phyloP scores from a whole-genome alignment of 352 stramenopile species.

The Plasmopara muralis region DNA sequence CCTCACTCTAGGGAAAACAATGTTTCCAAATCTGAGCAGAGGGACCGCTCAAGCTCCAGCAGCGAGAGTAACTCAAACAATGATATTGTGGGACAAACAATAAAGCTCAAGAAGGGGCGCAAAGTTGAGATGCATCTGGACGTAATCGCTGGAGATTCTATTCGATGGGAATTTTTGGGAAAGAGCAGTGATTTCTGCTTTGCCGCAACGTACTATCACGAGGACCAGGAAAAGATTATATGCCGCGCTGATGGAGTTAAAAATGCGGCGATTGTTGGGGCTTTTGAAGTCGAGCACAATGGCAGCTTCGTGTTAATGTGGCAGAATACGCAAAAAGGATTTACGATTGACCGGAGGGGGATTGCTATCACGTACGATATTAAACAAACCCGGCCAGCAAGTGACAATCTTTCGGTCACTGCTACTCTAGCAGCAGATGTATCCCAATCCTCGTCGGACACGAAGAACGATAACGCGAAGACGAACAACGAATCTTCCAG shows the following conservation, averaged over 20 bases:
- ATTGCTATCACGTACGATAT: slow-evolving; percentile 64
- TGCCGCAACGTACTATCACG: slow-evolving; percentile 48
- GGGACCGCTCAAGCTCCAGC: slow-evolving; percentile 7
- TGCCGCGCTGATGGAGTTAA: slow-evolving; percentile 60
- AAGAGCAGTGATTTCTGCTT: slow-evolving; percentile 63
- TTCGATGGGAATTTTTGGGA: slow-evolving; percentile 55
- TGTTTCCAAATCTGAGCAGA: neutral
- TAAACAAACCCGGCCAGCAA: slow-evolving; percentile 32
- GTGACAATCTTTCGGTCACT: slow-evolving; percentile 1
- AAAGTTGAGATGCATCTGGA: slow-evolving; percentile 81
- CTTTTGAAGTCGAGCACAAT: slow-evolving; percentile 42
- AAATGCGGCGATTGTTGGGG: slow-evolving; percentile 46
- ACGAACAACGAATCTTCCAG: no score
- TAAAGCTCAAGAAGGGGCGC: slow-evolving; percentile 49
- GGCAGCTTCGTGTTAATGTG: slow-evolving; percentile 73
- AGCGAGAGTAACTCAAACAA: slow-evolving; percentile 4
- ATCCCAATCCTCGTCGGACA: no score
- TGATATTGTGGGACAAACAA: slow-evolving; percentile 17
- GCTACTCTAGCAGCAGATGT: no score
- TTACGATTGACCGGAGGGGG: slow-evolving; percentile 47
- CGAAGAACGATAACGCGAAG: no score
- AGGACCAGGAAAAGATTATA: slow-evolving; percentile 41
- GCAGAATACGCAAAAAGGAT: slow-evolving; percentile 63
- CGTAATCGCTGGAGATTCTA: slow-evolving; percentile 50
- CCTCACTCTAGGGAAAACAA: slow-evolving; percentile 28